Conservation (phyloP, 805 yeast genomes). For the Saturnispora quitensis region DNA sequence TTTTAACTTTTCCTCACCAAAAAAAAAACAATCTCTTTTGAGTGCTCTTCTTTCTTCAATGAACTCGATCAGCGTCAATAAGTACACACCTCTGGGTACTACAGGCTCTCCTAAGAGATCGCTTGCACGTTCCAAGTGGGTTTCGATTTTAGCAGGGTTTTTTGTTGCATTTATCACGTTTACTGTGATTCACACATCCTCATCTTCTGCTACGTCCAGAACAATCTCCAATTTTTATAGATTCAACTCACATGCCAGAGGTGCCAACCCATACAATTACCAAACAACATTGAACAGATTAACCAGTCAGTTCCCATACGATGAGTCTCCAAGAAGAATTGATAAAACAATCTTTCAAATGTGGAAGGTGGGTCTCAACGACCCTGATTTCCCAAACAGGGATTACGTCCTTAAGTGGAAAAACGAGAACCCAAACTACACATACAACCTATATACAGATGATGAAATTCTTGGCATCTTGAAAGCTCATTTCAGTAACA, state of each 20-base stretch:
- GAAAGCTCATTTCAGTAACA: constrained; percentile 23
- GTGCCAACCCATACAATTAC: constrained; percentile 28
- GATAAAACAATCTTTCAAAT: constrained; percentile 28
- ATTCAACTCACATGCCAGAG: constrained; percentile 26
- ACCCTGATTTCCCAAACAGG: constrained; percentile 28
- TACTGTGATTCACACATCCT: constrained; percentile 16
- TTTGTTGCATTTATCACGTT: constrained; percentile 22
- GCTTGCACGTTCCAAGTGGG: constrained; percentile 16
- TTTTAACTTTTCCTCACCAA: background rate
- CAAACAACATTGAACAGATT: constrained; percentile 26
- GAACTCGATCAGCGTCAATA: constrained; percentile 1
- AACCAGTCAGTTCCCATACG: constrained; percentile 26
- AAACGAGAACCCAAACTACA: constrained; percentile 28
- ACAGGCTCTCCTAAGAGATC: background rate
- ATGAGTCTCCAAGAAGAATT: constrained; percentile 26
- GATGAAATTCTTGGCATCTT: constrained; percentile 25
- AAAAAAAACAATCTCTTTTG: background rate
- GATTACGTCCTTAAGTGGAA: constrained; percentile 27
- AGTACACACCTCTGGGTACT: constrained; percentile 5
- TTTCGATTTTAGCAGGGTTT: constrained; percentile 22
- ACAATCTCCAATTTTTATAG: constrained; percentile 25
- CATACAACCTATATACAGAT: constrained; percentile 25
- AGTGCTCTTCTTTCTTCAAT: background rate
- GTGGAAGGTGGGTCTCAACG: constrained; percentile 29
- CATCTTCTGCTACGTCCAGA: constrained; percentile 20